Percentiles rank a stretch among this genome's conserved stretches.
These are phyloP conservation scores for Xylariaceae sp. DNA, from an alignment of 2,329 filamentous ascomycete genomes.

Conservation along the genomic window DNA sequence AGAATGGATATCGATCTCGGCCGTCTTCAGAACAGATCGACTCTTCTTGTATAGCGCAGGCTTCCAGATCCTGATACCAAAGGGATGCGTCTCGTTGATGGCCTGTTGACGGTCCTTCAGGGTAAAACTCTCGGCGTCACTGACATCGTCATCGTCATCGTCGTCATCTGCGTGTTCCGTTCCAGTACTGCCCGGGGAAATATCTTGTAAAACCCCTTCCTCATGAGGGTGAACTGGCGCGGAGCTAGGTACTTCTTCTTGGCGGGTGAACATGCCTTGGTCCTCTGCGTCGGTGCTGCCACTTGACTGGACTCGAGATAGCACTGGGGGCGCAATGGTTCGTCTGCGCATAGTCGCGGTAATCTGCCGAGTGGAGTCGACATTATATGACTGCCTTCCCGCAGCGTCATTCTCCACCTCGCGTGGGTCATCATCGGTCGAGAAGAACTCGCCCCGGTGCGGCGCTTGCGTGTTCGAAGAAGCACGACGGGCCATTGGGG, in stretches of 20 bases:
- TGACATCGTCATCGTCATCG: slow-evolving; percentile 57
- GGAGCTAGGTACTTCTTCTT: slow-evolving; percentile 31
- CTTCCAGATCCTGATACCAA: slow-evolving; percentile 98
- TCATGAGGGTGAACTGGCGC: slow-evolving; percentile 35
- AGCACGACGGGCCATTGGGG: slow-evolving; percentile 64
- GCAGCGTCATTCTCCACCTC: slow-evolving; percentile 69
- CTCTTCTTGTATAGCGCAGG: slow-evolving; percentile 97
- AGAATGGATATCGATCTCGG: slow-evolving; percentile 95
- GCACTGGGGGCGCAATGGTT: slow-evolving; percentile 31
- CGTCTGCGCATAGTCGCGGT: slow-evolving; percentile 38
- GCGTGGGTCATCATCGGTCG: slow-evolving; percentile 77
- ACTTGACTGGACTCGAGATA: slow-evolving; percentile 42
- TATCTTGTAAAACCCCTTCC: slow-evolving; percentile 25
- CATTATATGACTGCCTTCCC: slow-evolving; percentile 32
- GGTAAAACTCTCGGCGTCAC: slow-evolving; percentile 96
- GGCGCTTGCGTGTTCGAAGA: slow-evolving; percentile 68
- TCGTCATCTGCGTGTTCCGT: slow-evolving; percentile 55
- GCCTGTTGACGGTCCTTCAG: slow-evolving; percentile 94
- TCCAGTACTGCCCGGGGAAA: slow-evolving; percentile 12
- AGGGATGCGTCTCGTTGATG: slow-evolving; percentile 98
- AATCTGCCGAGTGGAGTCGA: slow-evolving; percentile 27
- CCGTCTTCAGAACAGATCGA: slow-evolving; percentile 90
- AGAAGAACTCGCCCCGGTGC: slow-evolving; percentile 80
- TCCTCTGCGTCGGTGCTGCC: slow-evolving; percentile 31
- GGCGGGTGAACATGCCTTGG: slow-evolving; percentile 29